Percentiles rank a stretch among this genome's conserved stretches.
Conservation (phyloP, 108 stramenopile genomes). For the Cyclotella atomus region DNA sequence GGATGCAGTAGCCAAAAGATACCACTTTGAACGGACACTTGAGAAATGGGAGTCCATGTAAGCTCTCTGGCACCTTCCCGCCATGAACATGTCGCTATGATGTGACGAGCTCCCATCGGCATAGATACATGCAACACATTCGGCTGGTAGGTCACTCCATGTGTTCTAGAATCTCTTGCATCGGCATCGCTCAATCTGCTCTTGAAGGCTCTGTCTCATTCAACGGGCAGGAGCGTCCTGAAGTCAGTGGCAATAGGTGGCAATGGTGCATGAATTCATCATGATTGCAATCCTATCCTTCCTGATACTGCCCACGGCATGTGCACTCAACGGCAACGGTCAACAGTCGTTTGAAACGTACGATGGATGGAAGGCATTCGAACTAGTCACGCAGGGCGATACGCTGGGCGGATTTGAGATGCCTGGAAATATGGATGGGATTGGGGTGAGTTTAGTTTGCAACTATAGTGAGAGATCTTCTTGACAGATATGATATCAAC, state of each 20-base stretch:
- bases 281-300: neutral
- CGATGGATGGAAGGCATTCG: constrained; percentile 41
- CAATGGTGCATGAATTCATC: no score
- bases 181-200: no score
- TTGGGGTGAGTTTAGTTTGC: constrained; percentile 24
- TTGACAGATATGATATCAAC: no score
- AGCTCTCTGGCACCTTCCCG: no score
- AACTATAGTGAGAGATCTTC: no score
- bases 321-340: constrained; percentile 10
- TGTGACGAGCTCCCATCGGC: neutral
- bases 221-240: no score
- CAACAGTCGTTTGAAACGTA: neutral
- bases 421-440: constrained; percentile 24
- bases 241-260: no score
- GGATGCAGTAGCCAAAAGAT: neutral
- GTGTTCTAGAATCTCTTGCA: no score
- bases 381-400: constrained; percentile 42
- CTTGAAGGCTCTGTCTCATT: no score
- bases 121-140: no score
- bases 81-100: no score
- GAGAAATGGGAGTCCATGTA: neutral
- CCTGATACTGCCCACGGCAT: neutral
- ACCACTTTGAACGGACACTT: neutral
- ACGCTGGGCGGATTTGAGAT: constrained; percentile 6
- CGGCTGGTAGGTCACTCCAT: no score